Evolutionary conservation across 1,139 yeast species (phyloP).

Genomic region (Geotrichum bryndzae): DNA sequence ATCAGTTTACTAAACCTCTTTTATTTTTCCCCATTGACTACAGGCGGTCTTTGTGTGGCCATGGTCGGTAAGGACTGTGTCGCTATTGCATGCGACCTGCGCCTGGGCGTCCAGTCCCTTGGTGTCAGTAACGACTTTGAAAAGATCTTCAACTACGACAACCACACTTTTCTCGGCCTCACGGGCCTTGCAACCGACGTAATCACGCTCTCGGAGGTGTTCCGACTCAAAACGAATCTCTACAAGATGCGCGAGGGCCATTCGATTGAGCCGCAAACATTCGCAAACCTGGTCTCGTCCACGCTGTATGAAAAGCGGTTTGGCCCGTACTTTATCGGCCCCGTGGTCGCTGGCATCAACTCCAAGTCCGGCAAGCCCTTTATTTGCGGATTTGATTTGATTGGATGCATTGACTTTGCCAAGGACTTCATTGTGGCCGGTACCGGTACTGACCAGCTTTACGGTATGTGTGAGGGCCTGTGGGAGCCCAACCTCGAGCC

Average conservation of each 20-base stretch:
- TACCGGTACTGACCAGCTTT: conserved; percentile 90
- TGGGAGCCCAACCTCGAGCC: conserved; percentile 92
- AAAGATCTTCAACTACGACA: conserved; percentile 79
- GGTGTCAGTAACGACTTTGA: conserved; percentile 92
- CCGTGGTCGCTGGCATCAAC: conserved; percentile 91
- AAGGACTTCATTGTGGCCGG: conserved; percentile 96
- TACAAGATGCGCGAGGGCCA: conserved; percentile 91
- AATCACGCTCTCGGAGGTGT: conserved; percentile 69
- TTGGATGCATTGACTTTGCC: conserved; percentile 94
- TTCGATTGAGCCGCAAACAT: conserved; percentile 83
- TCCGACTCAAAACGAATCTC: conserved; percentile 78
- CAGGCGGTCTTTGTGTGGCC: conserved; percentile 94
- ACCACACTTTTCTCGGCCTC: conserved; percentile 71
- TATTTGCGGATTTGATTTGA: conserved; percentile 90
- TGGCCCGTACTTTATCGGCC: conserved; percentile 96
- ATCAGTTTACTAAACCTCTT: background rate
- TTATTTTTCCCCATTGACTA: background rate
- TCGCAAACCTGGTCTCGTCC: conserved; percentile 87
- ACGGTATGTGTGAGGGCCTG: conserved; percentile 98
- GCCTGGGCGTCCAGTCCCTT: conserved; percentile 88
- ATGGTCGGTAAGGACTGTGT: conserved; percentile 98
- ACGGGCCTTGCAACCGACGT: conserved; percentile 97
- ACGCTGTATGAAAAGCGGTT: conserved; percentile 82
- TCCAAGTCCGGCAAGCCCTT: conserved; percentile 78
- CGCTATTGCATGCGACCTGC: conserved; percentile 92